Evolutionary conservation across 257 asterid species (phyloP), one percentile per base, ranked within the genome.

Genomic region (Ligustrum vulgare): DNA sequence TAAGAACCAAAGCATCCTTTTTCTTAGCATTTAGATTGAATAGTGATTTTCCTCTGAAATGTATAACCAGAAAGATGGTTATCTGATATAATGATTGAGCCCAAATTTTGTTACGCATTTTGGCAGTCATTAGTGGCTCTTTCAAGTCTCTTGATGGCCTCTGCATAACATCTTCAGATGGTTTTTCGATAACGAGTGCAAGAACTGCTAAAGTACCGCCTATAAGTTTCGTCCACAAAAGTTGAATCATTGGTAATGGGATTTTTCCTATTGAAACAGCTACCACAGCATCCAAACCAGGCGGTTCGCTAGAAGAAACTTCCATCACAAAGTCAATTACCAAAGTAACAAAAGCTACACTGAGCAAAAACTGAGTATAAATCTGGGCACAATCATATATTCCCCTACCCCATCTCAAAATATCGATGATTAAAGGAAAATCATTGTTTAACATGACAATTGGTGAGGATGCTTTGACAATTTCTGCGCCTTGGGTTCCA

Each of bases 351-450:
- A 60, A 47, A 31, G 73, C 76, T 54, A 79, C 84, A 41, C 65
- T 76, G 7, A 80, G 43, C 64, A 80, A 41, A 77, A 80, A 80
- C 18, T 72, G 76, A 12, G 69, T 60, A 34, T 80, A 80, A 3
- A 39, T 41, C n/a, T 80, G 77, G 67, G 70, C 32, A 43, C 33
- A 49, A 13, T 70, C 72, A 20, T 73, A 77, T 23, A 81, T 68
- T 22, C 77, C 77, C 10, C 85, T 77, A 43, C 85, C 85, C 82
- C 77, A 77, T 25, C 43, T 81, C 74, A 70, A 72, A 66, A 32
- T 74, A 9, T 64, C 75, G 1, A 54, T 5, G 68, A 77, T 35
- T 6, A 74, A 36, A 20, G 34, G 62, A 62, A 64, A 43, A 22
- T 74, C 22, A 5, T 64, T 32, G 22, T 8, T 3, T 11, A 13